Percentiles rank a stretch among this genome's conserved stretches.
phyloP scores from a whole-genome alignment of 352 stramenopile species.

The Phytophthora pini region DNA sequence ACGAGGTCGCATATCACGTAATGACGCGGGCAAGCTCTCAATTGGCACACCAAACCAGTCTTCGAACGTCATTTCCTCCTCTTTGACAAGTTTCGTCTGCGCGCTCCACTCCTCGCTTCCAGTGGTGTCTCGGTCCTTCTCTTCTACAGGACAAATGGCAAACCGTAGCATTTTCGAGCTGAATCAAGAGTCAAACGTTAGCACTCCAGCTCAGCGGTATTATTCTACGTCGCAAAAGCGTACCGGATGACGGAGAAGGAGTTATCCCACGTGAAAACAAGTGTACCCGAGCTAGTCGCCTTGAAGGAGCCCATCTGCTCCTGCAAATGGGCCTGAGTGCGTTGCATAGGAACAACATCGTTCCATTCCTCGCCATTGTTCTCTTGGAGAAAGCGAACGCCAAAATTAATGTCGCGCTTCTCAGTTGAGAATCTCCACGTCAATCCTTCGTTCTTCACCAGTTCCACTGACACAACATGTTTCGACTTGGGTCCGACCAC shows the following conservation, averaged over 20 bases:
- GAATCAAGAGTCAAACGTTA: constrained; percentile 3
- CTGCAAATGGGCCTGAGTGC: constrained; percentile 36
- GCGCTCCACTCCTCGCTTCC: constrained; percentile 38
- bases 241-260: constrained; percentile 64
- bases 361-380: constrained; percentile 40
- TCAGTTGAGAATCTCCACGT: constrained; percentile 62
- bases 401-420: constrained; percentile 62
- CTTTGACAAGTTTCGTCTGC: constrained; percentile 34
- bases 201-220: not conserved
- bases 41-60: constrained; percentile 68
- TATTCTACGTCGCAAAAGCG: constrained; percentile 1
- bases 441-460: constrained; percentile 47
- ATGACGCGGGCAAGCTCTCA: constrained; percentile 36
- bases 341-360: constrained; percentile 45
- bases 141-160: constrained; percentile 25
- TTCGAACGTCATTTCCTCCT: constrained; percentile 60
- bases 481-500: constrained; percentile 45
- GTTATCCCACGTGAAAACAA: constrained; percentile 74
- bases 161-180: constrained; percentile 57
- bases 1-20: constrained; percentile 47
- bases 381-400: constrained; percentile 52
- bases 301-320: constrained; percentile 51
- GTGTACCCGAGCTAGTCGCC: constrained; percentile 39
- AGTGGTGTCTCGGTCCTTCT: constrained; percentile 3
- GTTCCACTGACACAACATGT: constrained; percentile 59